Evolutionary conservation across 345 rosid species (phyloP).

Genomic region (Hibiscus trionum): DNA sequence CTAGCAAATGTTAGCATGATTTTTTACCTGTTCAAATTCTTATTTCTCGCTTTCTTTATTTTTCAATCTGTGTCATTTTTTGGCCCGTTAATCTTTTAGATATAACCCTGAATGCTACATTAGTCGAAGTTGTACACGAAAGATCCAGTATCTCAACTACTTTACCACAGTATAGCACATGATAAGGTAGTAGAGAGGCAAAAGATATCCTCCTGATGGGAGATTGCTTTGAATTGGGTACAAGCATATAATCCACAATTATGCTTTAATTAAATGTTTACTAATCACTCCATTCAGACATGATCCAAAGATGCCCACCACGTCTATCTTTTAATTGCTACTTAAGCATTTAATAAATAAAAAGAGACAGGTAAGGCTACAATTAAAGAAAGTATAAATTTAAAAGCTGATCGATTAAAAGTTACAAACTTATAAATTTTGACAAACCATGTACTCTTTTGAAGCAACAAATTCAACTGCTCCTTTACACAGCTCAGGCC

Average conservation of each 20-base stretch:
- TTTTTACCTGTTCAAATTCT: not conserved
- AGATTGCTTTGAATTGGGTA: not conserved
- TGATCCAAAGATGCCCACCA: not conserved
- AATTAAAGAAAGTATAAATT: not conserved
- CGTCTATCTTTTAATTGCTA: not conserved
- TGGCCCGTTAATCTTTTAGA: not conserved
- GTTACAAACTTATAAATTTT: not conserved
- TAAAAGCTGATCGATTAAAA: not conserved
- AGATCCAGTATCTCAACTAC: not conserved
- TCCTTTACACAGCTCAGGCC: slow-evolving; percentile 94
- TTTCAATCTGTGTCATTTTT: not conserved
- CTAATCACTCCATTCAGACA: not conserved
- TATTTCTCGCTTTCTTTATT: not conserved
- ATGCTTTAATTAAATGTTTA: not conserved
- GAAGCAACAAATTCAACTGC: slow-evolving; percentile 90
- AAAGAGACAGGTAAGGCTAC: not conserved
- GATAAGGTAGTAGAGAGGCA: not conserved
- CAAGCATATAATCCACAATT: not conserved
- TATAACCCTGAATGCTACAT: not conserved
- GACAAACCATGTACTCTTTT: slow-evolving; percentile 83
- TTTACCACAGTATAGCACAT: not conserved
- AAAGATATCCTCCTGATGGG: not conserved
- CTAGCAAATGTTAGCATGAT: not conserved
- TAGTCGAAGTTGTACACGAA: not conserved
- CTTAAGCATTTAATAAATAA: not conserved